Evolutionary conservation across 208 protist genomes (phyloP), one percentile per base, ranked within the genome.

Genomic region (Zelonia costaricensis): DNA sequence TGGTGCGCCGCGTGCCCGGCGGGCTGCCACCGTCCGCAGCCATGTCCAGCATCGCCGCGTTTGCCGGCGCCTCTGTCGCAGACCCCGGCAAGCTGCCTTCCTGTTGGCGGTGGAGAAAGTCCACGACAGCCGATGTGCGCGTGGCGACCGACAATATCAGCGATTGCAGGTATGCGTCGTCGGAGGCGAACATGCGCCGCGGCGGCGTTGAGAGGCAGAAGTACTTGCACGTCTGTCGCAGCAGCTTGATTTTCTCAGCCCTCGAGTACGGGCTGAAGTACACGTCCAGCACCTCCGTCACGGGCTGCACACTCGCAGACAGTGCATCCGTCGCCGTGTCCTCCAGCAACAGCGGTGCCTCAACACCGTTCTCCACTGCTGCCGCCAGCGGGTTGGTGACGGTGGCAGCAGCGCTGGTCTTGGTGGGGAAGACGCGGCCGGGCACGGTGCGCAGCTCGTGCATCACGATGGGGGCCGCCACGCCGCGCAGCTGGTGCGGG

Each of bases 401-500:
- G 28, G 42, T 22, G 38, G 18, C 59, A 49, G 46, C 23, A 45
- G 2, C 23, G 8, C 33, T 18, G 18, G 10, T 20, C 6, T 31
- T 69, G 22, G 31, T 44, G 6, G 43, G 51, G 20, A 67, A 67
- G 23, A 67, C 52, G 33, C 81, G 76, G 4, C 77, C 74, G 3
- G 60, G 57, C 49, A 88, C 77, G 0, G 65, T 61, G 59, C 70
- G 62, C 61, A 88, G 74, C 69, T 88, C 74, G 74, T 76, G 82
- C 69, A 88, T 81, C 69, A 77, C 67, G n/a, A 87, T 68, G 3
- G 68, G 62, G 42, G 58, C 68, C 53, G 74, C 49, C 44, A 87
- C 81, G 20, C 81, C 81, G 35, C 76, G 80, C 69, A 87, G 69
- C 27, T 54, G 67, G 35, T 81, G 70, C 18, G 65, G 43, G 36